Evolutionary conservation across 768 basidiomycete species (phyloP), one percentile per base, ranked within the genome.

Genomic region (Inosperma sp.): DNA sequence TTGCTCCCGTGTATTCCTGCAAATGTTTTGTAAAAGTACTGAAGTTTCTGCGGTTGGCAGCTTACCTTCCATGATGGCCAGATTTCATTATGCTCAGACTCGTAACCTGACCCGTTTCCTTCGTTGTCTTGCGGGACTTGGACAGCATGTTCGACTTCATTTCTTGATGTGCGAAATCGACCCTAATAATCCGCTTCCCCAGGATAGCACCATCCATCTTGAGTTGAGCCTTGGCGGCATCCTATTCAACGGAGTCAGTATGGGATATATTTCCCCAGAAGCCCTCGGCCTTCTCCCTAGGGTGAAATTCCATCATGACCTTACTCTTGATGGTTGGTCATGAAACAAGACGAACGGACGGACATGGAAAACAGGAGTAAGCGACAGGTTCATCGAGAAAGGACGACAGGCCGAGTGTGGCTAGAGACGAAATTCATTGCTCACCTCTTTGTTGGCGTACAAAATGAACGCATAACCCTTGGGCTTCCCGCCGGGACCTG

Each of bases 381-480:
- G 78, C 69, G 61, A 61, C 27, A 42, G 35, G 36, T 44, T 50
- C 39, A 37, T 35, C 23, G 23, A 21, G 17, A 34, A 48, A 16
- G 35, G 33, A 16, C 33, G 25, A n/a, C 35, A 35, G 47, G 35
- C 33, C 34, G 48, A 43, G 50, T 40, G 43, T 41, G 47, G 48
- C 21, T 36, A 51, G 22, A 40, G 48, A n/a, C n/a, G n/a, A n/a
- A n/a, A 59, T 51, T 54, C 58, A 40, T 30, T 45, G 84, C 89
- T 75, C 70, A 98, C 95, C 70, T 83, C 81, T 70, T 83, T 76
- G 36, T 78, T 78, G 25, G 75, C 75, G 61, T 84, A 97, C 70
- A 97, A 91, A 27, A 99, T 70, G 59, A 98, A 99, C 0, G 93
- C 94, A 67, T 95, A 98, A 5, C 96, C 95, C 10, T 94, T 76